A percentile compares a stretch with the other conserved stretches of the same genome.
Conservation (phyloP, 495 filamentous ascomycete genomes). For the Wilcoxina mikolae region DNA sequence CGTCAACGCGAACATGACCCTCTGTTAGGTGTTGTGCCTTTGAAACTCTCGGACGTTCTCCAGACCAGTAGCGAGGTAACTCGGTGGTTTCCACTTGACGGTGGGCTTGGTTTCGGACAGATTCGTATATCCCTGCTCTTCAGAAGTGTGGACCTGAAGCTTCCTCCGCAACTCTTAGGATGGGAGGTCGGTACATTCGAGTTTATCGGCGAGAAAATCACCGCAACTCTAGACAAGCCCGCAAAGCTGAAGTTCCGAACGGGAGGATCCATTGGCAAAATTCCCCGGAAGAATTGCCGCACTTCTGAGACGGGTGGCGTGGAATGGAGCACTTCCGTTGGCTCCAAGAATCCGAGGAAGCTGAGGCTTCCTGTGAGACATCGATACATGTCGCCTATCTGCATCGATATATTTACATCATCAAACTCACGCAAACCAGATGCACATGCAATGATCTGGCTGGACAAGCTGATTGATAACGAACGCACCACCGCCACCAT, state of each 20-base stretch:
- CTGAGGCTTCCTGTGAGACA: conserved; percentile 75
- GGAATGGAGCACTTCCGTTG: conserved; percentile 49
- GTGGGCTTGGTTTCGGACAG: conserved; percentile 62
- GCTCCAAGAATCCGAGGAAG: conserved; percentile 33
- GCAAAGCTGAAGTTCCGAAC: conserved; percentile 64
- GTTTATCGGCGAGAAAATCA: conserved; percentile 35
- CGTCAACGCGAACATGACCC: conserved; percentile 86
- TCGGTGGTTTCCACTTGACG: conserved; percentile 45
- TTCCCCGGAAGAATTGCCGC: conserved; percentile 35
- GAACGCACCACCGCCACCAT: conserved; percentile 61
- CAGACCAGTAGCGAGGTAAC: conserved; percentile 69
- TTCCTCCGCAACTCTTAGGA: conserved; percentile 68
- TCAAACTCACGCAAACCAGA: conserved; percentile 49
- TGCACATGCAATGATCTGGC: conserved; percentile 69
- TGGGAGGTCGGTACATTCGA: conserved; percentile 93
- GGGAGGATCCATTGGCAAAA: conserved; percentile 63
- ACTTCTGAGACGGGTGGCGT: conserved; percentile 29
- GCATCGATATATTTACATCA: conserved; percentile 55
- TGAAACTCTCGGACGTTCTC: conserved; percentile 75
- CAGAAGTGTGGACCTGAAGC: conserved; percentile 65
- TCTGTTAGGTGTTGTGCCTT: conserved; percentile 75
- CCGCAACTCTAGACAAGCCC: conserved; percentile 37
- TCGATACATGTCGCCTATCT: conserved; percentile 72
- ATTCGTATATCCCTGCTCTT: conserved; percentile 81
- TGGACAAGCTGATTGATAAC: conserved; percentile 68